phyloP scores from a whole-genome alignment of 1,139 yeast genomes.

The Debaryomycetaceae sp. region DNA sequence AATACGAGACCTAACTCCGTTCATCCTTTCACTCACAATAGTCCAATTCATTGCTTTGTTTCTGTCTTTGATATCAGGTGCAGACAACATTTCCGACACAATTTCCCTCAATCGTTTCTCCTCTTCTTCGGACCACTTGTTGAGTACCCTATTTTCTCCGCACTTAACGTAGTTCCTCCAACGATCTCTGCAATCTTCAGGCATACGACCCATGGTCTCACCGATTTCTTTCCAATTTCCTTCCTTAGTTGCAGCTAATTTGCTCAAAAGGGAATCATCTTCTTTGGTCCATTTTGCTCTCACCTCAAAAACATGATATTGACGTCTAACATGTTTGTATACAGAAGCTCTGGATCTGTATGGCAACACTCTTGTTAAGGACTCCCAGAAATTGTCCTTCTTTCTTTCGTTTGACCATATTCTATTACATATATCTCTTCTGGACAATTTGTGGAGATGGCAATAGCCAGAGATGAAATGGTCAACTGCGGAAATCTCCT shows the following conservation, averaged over 20 bases:
- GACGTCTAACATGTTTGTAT: constrained; percentile 87
- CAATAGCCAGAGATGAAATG: constrained; percentile 69
- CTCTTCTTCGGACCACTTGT: constrained; percentile 78
- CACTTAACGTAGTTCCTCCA: constrained; percentile 95
- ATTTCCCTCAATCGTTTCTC: constrained; percentile 59
- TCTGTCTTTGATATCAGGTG: constrained; percentile 16
- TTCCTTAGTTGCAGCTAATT: constrained; percentile 60
- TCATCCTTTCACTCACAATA: constrained; percentile 80
- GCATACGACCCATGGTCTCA: constrained; percentile 79
- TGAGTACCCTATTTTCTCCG: constrained; percentile 67
- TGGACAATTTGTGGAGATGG: constrained; percentile 53
- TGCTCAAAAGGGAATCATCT: constrained; percentile 67
- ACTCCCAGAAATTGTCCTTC: constrained; percentile 88
- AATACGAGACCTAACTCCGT: constrained; percentile 82
- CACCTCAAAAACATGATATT: constrained; percentile 80
- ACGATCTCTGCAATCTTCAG: constrained; percentile 94
- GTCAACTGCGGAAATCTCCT: constrained; percentile 70
- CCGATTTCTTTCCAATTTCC: constrained; percentile 90
- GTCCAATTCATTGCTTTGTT: constrained; percentile 74
- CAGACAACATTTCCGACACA: constrained; percentile 41
- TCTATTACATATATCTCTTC: constrained; percentile 71
- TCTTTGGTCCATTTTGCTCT: constrained; percentile 86
- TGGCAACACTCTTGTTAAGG: constrained; percentile 71
- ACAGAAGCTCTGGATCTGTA: constrained; percentile 82
- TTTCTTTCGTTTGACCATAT: constrained; percentile 85